phyloP scores from a whole-genome alignment of 2,329 filamentous ascomycete genomes.

The Aspergillus brunneoviolaceus region DNA sequence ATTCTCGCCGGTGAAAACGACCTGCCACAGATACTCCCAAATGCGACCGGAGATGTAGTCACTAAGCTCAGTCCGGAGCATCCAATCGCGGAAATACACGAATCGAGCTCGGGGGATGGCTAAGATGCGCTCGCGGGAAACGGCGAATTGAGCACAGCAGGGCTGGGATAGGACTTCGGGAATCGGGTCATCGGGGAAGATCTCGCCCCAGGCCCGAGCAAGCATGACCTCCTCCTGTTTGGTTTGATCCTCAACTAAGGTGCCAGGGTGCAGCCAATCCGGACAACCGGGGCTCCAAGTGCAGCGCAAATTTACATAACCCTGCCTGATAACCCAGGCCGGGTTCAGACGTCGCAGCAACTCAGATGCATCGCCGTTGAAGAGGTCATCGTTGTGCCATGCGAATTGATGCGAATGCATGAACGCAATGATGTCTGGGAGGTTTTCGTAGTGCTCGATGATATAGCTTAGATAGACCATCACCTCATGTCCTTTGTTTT shows the following conservation, averaged over 20 bases:
- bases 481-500: conserved; percentile 62
- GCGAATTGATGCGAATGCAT: conserved; percentile 57
- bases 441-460: conserved; percentile 60
- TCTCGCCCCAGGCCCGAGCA: conserved; percentile 48
- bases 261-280: conserved; percentile 55
- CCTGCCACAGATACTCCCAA: conserved; percentile 66
- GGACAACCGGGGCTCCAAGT: conserved; percentile 59
- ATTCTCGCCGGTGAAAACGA: conserved; percentile 55
- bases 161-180: conserved; percentile 57
- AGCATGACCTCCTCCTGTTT: conserved; percentile 51
- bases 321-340: conserved; percentile 52
- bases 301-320: conserved; percentile 63
- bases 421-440: conserved; percentile 61
- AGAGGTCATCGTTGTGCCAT: conserved; percentile 61
- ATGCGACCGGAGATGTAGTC: conserved; percentile 60
- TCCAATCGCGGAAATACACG: conserved; percentile 60
- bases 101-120: conserved; percentile 55
- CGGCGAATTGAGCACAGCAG: conserved; percentile 65
- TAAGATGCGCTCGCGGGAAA: conserved; percentile 58
- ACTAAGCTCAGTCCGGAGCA: conserved; percentile 56
- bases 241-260: conserved; percentile 37
- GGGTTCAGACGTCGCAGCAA: conserved; percentile 54
- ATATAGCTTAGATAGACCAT: conserved; percentile 64
- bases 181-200: conserved; percentile 47
- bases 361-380: conserved; percentile 51